Conservation (phyloP, 2,329 filamentous ascomycete species). For the Botryotinia convoluta region DNA sequence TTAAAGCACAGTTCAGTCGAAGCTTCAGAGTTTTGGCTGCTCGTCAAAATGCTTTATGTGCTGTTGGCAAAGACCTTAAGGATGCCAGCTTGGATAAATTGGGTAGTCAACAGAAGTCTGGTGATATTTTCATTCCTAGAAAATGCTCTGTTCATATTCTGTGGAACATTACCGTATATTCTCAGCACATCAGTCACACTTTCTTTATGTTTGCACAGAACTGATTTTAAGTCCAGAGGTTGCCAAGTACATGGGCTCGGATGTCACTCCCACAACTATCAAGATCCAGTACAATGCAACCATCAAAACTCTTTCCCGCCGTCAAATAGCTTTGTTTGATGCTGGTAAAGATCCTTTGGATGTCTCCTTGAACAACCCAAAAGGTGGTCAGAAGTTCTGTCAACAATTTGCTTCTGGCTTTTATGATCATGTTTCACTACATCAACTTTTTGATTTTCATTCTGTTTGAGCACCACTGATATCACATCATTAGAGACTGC, state of each 20-base stretch:
- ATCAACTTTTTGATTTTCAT: not conserved
- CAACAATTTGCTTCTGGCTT: not conserved
- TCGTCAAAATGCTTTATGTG: slow-evolving; percentile 45
- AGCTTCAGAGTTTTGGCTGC: slow-evolving; percentile 53
- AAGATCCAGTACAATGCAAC: slow-evolving; percentile 27
- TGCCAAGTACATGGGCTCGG: slow-evolving; percentile 28
- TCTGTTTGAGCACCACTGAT: slow-evolving; percentile 7
- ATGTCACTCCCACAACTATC: slow-evolving; percentile 28
- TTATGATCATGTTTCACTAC: not conserved
- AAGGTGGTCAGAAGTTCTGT: slow-evolving; percentile 14
- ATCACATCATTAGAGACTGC: slow-evolving; percentile 21
- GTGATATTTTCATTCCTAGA: not conserved
- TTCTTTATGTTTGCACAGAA: not conserved
- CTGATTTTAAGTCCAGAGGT: slow-evolving; percentile 19
- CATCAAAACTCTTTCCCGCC: slow-evolving; percentile 52
- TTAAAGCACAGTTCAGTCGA: slow-evolving; percentile 58
- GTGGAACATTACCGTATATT: too few relatives aligned
- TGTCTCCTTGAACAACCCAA: not conserved
- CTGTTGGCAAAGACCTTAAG: slow-evolving; percentile 45
- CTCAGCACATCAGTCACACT: not conserved
- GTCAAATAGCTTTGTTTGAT: slow-evolving; percentile 46
- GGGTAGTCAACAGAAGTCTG: not conserved
- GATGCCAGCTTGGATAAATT: not conserved
- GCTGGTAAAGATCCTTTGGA: slow-evolving; percentile 44
- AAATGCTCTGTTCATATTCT: not conserved